Base-by-base conservation (phyloP, 768 basidiomycete genomes). In the Lactarius pseudohatsudake region DNA sequence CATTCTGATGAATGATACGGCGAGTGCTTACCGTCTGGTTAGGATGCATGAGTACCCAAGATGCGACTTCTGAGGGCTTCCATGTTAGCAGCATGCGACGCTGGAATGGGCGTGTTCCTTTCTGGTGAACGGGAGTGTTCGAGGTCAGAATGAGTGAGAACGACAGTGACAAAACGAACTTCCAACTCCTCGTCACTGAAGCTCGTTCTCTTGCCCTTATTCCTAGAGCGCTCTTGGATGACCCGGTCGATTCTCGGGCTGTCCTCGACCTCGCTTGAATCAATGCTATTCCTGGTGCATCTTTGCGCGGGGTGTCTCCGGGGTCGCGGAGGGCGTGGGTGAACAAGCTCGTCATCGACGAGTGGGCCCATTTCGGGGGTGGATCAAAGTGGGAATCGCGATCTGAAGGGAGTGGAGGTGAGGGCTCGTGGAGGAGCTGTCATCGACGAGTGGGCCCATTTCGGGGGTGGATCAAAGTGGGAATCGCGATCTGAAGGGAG, bases 191-290 rank as follows among this genome's bases (percentile, higher is more conserved):
- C 68, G 15, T 71, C 70, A 41, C 68, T 70, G 11, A 69, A 55
- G 22, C 70, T 71, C 57, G 61, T 69, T 57, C 70, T 69, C 57
- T 71, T 66, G 0, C 68, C 68, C 57, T 64, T 69, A 58, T 66
- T 64, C 65, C 57, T 54, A 57, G 62, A 65, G 8, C 70, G 64
- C 53, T 71, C 70, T 50, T 66, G 59, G 13, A 64, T 63, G 2
- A 71, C 65, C 30, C 62, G 60, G 18, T 69, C 64, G 30, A 64
- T 66, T 26, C 70, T 62, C 30, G 70, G 70, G 26, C 68, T 71
- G n/a, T 71, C 70, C 56, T 69, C 68, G 16, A 69, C 68, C 63
- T 69, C 70, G 62, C 70, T 69, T 55, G 53, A 57, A 47, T 71
- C 70, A 13, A 71, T 69, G 62, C 68, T 71, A 47, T 71, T 71